Evolutionary conservation across 192 early-diverging fungal species (phyloP).

Genomic region (Chytriomyces confervae): DNA sequence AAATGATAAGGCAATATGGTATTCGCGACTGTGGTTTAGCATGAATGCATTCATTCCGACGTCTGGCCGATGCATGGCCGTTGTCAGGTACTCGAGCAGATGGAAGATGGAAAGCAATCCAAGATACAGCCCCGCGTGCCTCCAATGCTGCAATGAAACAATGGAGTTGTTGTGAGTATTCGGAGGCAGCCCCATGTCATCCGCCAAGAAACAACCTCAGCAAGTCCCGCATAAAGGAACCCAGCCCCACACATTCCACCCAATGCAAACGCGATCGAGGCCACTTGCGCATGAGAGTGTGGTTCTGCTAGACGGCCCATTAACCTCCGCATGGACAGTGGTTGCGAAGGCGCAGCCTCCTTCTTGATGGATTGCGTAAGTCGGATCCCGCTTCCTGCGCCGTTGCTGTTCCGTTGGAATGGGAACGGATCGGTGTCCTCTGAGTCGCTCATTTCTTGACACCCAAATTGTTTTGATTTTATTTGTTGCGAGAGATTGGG

Average conservation of each 20-base stretch:
- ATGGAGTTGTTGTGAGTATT: not conserved
- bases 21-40: constrained; percentile 74
- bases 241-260: not conserved
- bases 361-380: not conserved
- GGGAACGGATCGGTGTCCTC: not conserved
- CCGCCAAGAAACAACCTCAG: not conserved
- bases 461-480: not conserved
- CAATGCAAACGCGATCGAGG: not conserved
- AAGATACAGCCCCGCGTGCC: constrained; percentile 68
- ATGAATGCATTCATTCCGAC: constrained; percentile 78
- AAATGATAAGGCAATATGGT: constrained; percentile 70
- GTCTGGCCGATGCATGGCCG: constrained; percentile 78
- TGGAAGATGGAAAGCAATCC: constrained; percentile 77
- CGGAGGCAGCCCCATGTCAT: not conserved
- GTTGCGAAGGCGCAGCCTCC: not conserved
- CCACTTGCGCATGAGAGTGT: constrained; percentile 18
- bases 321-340: not conserved
- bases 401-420: not conserved
- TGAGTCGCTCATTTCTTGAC: not conserved
- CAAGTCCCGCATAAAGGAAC: not conserved
- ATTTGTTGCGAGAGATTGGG: too few species aligned
- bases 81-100: constrained; percentile 83
- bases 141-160: not conserved
- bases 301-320: not conserved
- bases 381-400: not conserved